These are phyloP conservation scores for Penicillium sp. DNA, from an alignment of 2,329 filamentous ascomycete genomes.

Conservation along the genomic window DNA sequence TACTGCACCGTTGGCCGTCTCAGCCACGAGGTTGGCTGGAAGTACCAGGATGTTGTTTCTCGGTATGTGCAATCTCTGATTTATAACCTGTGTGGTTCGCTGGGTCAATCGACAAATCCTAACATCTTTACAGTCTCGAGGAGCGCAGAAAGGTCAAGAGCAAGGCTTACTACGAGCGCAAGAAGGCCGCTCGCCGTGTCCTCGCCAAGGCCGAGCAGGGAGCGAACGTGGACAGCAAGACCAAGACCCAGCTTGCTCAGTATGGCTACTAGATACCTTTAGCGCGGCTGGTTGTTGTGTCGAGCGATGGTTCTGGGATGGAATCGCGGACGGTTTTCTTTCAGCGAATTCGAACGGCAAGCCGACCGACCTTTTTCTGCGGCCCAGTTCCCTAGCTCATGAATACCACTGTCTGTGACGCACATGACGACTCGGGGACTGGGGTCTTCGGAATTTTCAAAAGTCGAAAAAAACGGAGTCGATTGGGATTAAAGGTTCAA, in stretches of 20 bases:
- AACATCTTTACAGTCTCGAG: conserved; percentile 69
- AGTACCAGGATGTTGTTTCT: conserved; percentile 99
- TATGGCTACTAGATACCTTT: conserved; percentile 76
- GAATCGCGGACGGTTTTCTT: conserved; percentile 41
- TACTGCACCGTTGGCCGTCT: conserved; percentile 99
- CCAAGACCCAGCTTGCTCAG: conserved; percentile 79
- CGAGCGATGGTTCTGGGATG: conserved; percentile 39
- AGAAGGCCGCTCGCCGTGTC: conserved; percentile 93
- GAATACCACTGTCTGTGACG: conserved; percentile 39
- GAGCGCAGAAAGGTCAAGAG: conserved; percentile 99
- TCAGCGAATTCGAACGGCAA: conserved; percentile 41
- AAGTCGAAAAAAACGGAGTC: conserved; percentile 40
- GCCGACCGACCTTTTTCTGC: conserved; percentile 40
- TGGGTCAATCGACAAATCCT: conserved; percentile 16
- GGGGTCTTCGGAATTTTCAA: conserved; percentile 32
- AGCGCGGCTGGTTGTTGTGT: conserved; percentile 41
- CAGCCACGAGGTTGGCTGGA: conserved; percentile 99
- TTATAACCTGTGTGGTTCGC: not conserved
- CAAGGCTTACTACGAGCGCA: conserved; percentile 99
- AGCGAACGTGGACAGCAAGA: conserved; percentile 81
- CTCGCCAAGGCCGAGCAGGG: conserved; percentile 89
- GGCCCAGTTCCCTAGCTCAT: conserved; percentile 29
- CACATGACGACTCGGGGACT: conserved; percentile 31
- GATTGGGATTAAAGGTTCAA: conserved; percentile 42
- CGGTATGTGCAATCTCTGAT: conserved; percentile 63